Evolutionary conservation across 345 rosid species (phyloP).

Genomic region (Jatropha curcas): DNA sequence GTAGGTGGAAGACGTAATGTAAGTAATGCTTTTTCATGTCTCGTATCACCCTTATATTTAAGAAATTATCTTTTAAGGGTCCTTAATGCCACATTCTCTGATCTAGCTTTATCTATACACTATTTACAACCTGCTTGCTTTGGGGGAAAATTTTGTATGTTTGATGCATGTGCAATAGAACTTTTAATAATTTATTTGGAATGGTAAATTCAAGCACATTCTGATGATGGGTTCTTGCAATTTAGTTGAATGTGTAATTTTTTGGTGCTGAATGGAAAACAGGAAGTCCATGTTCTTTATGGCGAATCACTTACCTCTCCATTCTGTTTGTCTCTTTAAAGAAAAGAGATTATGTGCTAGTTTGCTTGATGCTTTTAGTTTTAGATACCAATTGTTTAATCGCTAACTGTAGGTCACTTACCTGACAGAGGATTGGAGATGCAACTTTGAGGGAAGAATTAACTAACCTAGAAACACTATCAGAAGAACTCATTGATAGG

Average conservation of each 20-base stretch:
- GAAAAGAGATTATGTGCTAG: not conserved
- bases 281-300: not conserved
- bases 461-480: slow-evolving; percentile 49
- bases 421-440: slow-evolving; percentile 66
- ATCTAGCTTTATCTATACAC: not conserved
- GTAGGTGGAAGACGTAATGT: slow-evolving; percentile 81
- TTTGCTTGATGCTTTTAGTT: not conserved
- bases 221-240: not conserved
- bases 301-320: not conserved
- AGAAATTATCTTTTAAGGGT: too few species aligned
- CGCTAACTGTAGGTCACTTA: slow-evolving; percentile 9
- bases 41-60: not conserved
- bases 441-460: slow-evolving; percentile 56
- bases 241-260: not conserved
- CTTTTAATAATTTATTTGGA: not conserved
- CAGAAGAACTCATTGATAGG: slow-evolving; percentile 67
- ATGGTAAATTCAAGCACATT: not conserved
- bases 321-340: not conserved
- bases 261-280: not conserved
- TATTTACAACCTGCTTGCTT: not conserved
- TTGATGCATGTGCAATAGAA: not conserved
- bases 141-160: not conserved
- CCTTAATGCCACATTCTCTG: too few species aligned
- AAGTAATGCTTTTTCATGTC: slow-evolving; percentile 30
- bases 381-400: not conserved